Evolutionary conservation across 1,284 basidiomycete genomes (phyloP).

Genomic region (Cutaneotrichosporon curvatum): DNA sequence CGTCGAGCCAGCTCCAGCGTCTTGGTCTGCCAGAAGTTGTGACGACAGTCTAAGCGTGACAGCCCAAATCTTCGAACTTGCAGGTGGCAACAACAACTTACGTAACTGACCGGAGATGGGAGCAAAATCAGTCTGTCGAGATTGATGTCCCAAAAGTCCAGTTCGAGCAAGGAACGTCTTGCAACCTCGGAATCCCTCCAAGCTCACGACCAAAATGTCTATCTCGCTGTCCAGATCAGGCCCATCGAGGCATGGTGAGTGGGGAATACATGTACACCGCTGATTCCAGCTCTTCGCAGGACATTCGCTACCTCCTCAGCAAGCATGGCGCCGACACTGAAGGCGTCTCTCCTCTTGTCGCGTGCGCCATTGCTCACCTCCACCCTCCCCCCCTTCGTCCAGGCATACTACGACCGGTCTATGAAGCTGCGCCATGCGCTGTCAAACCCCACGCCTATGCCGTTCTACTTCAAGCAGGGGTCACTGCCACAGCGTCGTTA

Average conservation of each 20-base stretch:
- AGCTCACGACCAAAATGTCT: slow-evolving; percentile 6
- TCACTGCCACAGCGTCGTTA: slow-evolving; percentile 79
- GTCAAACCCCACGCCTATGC: slow-evolving; percentile 77
- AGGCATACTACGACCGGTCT: slow-evolving; percentile 81
- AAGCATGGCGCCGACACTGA: slow-evolving; percentile 26
- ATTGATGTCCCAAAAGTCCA: no score
- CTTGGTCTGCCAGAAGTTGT: no score
- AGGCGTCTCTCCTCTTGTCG: slow-evolving; percentile 62
- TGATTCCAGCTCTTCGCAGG: slow-evolving; percentile 13
- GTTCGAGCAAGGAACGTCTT: no score
- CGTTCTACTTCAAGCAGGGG: slow-evolving; percentile 94
- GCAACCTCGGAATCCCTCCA: no score
- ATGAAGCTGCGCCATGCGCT: slow-evolving; percentile 72
- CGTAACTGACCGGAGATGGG: no score
- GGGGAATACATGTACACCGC: neutral
- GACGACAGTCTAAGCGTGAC: no score
- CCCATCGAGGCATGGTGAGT: slow-evolving; percentile 16
- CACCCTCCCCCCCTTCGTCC: slow-evolving; percentile 68
- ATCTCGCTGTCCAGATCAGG: slow-evolving; percentile 13
- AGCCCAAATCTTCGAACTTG: neutral
- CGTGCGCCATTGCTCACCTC: slow-evolving; percentile 75
- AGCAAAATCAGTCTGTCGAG: no score
- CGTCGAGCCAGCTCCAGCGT: no score
- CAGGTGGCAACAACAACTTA: neutral
- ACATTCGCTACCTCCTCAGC: slow-evolving; percentile 21